phyloP scores from a whole-genome alignment of 2,329 filamentous ascomycete species.

The Blastomyces emzantsi region DNA sequence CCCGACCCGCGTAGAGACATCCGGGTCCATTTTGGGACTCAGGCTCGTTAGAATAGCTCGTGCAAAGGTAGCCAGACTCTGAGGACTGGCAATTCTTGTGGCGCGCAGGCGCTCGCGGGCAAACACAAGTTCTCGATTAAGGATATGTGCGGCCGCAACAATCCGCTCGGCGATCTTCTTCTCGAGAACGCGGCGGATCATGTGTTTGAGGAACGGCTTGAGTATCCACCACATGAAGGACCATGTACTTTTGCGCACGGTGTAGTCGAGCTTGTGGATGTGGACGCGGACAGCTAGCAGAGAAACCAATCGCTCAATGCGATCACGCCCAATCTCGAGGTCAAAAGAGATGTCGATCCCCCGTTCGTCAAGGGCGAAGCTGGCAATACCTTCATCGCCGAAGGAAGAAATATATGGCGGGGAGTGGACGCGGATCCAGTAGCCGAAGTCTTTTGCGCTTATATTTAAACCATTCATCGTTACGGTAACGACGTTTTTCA shows the following conservation, averaged over 20 bases:
- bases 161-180: conserved; percentile 65
- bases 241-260: conserved; percentile 59
- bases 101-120: conserved; percentile 80
- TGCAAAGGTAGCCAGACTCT: conserved; percentile 72
- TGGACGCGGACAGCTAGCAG: conserved; percentile 67
- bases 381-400: conserved; percentile 74
- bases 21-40: conserved; percentile 61
- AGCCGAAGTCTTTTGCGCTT: conserved; percentile 78
- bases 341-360: conserved; percentile 82
- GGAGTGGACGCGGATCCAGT: conserved; percentile 73
- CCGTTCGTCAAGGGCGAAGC: conserved; percentile 74
- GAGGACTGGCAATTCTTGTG: conserved; percentile 70
- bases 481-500: conserved; percentile 65
- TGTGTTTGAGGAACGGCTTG: conserved; percentile 72
- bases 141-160: conserved; percentile 56
- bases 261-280: conserved; percentile 81
- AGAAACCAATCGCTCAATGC: conserved; percentile 70
- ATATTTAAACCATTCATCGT: conserved; percentile 75
- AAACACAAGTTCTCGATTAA: conserved; percentile 79
- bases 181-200: conserved; percentile 72
- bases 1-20: conserved; percentile 65
- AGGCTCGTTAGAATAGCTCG: conserved; percentile 71
- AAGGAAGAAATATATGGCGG: conserved; percentile 57
- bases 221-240: conserved; percentile 70
- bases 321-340: conserved; percentile 69